phyloP scores from a whole-genome alignment of 805 yeast genomes.

The Candida coleopterorum region DNA sequence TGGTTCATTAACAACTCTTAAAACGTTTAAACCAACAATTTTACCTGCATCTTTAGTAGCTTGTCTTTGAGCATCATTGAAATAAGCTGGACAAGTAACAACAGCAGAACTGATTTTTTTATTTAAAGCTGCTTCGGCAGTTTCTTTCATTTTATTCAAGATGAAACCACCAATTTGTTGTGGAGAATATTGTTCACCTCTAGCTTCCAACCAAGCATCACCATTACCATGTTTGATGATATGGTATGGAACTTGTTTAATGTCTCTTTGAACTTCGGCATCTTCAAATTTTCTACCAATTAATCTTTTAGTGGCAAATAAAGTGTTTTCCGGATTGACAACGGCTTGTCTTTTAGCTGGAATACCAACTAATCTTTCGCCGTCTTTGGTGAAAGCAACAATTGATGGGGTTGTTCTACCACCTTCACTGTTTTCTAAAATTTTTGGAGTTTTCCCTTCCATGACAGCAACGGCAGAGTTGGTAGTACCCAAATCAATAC shows the following conservation, averaged over 20 bases:
- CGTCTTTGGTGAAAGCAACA: constrained; percentile 89
- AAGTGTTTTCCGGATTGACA: constrained; percentile 88
- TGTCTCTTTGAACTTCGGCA: constrained; percentile 84
- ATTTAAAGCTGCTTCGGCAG: constrained; percentile 90
- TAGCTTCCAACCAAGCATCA: constrained; percentile 93
- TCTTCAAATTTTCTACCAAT: constrained; percentile 92
- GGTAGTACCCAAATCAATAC: constrained; percentile 85
- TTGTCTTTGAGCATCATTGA: constrained; percentile 88
- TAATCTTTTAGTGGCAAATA: constrained; percentile 91
- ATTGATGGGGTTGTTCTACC: constrained; percentile 84
- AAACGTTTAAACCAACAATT: constrained; percentile 88
- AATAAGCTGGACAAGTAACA: constrained; percentile 87
- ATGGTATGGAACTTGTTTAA: constrained; percentile 83
- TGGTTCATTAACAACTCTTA: constrained; percentile 88
- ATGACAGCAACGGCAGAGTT: constrained; percentile 85
- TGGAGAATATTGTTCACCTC: constrained; percentile 86
- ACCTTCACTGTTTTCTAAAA: constrained; percentile 76
- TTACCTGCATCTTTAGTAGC: constrained; percentile 97
- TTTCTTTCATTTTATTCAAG: constrained; percentile 96
- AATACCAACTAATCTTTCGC: constrained; percentile 88
- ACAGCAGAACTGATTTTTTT: constrained; percentile 85
- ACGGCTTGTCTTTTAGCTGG: constrained; percentile 97
- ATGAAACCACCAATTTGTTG: constrained; percentile 93
- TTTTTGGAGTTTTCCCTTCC: constrained; percentile 74
- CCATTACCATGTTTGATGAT: constrained; percentile 88